Evolutionary conservation across 1,284 basidiomycete genomes (phyloP).

Genomic region (Veloporphyrellus conicus): DNA sequence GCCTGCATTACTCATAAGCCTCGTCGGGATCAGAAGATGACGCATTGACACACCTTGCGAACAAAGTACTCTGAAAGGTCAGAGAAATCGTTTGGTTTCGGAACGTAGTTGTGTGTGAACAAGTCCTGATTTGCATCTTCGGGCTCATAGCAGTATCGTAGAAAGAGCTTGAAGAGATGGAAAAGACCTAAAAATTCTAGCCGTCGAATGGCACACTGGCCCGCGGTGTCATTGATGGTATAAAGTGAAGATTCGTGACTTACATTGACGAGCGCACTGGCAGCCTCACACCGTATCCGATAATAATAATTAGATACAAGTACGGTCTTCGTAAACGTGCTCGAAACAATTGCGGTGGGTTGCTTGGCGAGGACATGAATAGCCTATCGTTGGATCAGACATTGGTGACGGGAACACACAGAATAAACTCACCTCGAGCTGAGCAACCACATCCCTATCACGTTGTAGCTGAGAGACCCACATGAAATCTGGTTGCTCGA

Average conservation of each 20-base stretch:
- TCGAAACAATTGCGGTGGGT: conserved; percentile 87
- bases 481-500: conserved; percentile 97
- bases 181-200: conserved; percentile 90
- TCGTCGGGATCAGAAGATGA: background rate
- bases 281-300: conserved; percentile 95
- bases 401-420: background rate
- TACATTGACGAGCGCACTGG: conserved; percentile 79
- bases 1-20: conserved; percentile 41
- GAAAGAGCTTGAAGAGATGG: conserved; percentile 93
- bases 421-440: conserved; percentile 72
- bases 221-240: conserved; percentile 10
- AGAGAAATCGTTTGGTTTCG: conserved; percentile 90
- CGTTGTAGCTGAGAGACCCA: conserved; percentile 97
- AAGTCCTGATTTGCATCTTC: conserved; percentile 74
- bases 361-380: conserved; percentile 78
- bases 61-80: conserved; percentile 93
- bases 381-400: conserved; percentile 50
- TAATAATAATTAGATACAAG: conserved; percentile 96
- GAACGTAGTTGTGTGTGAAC: conserved; percentile 80
- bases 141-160: conserved; percentile 88
- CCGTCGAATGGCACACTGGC: conserved; percentile 75
- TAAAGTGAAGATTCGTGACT: conserved; percentile 32
- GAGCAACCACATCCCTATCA: conserved; percentile 97
- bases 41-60: conserved; percentile 61
- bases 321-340: conserved; percentile 88